These are phyloP conservation scores for Paramecium bursaria DNA, from an alignment of 73 alveolate genomes.

Conservation along the genomic window DNA sequence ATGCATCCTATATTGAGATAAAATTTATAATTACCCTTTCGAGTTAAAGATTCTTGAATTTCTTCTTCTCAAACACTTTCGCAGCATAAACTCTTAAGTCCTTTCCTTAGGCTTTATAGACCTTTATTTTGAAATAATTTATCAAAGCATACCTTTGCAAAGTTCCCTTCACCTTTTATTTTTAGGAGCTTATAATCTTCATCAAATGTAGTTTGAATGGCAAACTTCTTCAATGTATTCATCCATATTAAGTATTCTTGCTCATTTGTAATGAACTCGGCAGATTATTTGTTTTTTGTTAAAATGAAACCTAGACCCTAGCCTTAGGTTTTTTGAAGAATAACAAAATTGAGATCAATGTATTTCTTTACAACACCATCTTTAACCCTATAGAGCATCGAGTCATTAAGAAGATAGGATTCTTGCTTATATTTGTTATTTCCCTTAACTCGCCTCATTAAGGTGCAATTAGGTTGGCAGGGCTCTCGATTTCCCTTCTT, in stretches of 20 bases:
- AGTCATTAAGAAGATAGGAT: too few species aligned
- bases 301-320: background rate
- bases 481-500: too few species aligned
- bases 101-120: conserved; percentile 43
- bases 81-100: conserved; percentile 58
- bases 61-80: conserved; percentile 65
- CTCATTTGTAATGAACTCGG: conserved; percentile 28
- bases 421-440: too few species aligned
- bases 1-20: conserved; percentile 39
- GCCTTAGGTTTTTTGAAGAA: conserved; percentile 19
- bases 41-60: conserved; percentile 41
- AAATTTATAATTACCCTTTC: conserved; percentile 41
- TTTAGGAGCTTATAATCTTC: conserved; percentile 65
- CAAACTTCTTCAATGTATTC: conserved; percentile 47
- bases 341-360: conserved; percentile 20
- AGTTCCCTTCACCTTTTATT: conserved; percentile 67
- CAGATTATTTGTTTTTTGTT: conserved; percentile 38
- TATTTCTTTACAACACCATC: too few species aligned
- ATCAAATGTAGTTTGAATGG: conserved; percentile 48
- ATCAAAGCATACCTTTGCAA: conserved; percentile 64
- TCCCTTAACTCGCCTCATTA: too few species aligned
- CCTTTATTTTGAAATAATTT: background rate
- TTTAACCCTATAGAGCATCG: too few species aligned
- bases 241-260: conserved; percentile 50
- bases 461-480: too few species aligned